Evolutionary conservation across 202 grass and related monocot genomes (phyloP).

Genomic region (Hordeum pubiflorum): DNA sequence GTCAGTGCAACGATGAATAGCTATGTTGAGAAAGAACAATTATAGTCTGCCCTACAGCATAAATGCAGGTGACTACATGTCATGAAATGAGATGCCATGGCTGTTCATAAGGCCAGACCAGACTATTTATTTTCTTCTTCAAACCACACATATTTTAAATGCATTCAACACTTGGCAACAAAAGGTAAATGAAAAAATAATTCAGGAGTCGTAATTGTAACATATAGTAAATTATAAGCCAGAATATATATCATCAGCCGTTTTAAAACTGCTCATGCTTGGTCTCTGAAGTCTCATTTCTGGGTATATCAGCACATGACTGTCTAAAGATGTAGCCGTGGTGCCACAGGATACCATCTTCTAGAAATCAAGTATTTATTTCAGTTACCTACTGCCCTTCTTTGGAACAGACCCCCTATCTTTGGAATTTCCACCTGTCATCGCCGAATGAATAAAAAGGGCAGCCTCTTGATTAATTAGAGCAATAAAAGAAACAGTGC

Average conservation of each 20-base stretch:
- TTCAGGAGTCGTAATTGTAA: background rate
- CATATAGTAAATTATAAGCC: background rate
- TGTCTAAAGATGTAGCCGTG: constrained; percentile 36
- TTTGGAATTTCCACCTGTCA: constrained; percentile 99
- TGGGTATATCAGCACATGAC: constrained; percentile 25
- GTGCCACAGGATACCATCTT: constrained; percentile 62
- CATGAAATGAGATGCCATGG: constrained; percentile 2
- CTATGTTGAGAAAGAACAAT: background rate
- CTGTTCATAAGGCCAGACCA: background rate
- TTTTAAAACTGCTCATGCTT: background rate
- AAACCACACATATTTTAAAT: constrained; percentile 2
- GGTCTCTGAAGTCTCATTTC: constrained; percentile 15
- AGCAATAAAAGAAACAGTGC: constrained; percentile 64
- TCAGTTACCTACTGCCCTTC: constrained; percentile 99
- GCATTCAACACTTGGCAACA: constrained; percentile 18
- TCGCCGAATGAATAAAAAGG: constrained; percentile 91
- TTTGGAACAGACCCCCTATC: constrained; percentile 99
- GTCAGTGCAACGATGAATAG: background rate
- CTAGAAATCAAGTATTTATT: constrained; percentile 70
- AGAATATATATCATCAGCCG: constrained; percentile 18
- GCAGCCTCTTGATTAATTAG: constrained; percentile 82
- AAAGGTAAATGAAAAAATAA: background rate
- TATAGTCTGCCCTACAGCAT: constrained; percentile 3
- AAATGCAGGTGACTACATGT: constrained; percentile 14
- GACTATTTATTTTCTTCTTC: constrained; percentile 18